These are phyloP conservation scores for Phoma herbarum DNA, from an alignment of 2,329 filamentous ascomycete species.

Conservation along the genomic window DNA sequence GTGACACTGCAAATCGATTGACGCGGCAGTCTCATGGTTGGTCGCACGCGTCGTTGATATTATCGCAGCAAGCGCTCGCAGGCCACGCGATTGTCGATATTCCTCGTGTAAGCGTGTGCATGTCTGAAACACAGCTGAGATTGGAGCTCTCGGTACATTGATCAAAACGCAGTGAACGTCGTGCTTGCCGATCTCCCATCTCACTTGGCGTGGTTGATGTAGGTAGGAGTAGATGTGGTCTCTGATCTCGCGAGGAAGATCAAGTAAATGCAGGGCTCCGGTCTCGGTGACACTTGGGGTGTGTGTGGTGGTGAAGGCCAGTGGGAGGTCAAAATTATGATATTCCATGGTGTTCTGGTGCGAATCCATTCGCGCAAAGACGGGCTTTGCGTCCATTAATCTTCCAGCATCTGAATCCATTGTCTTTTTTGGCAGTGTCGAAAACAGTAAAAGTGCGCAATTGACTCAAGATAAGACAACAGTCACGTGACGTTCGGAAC, in stretches of 20 bases:
- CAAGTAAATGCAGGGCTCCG: conserved; percentile 3
- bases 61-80: conserved; percentile 7
- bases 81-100: conserved; percentile 9
- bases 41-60: conserved; percentile 17
- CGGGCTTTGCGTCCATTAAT: not conserved
- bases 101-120: conserved; percentile 17
- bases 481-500: conserved; percentile 15
- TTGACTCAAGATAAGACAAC: conserved; percentile 15
- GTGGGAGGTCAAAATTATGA: not conserved
- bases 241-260: conserved; percentile 21
- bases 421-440: not conserved
- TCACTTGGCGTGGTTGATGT: conserved; percentile 1
- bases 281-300: not conserved
- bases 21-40: conserved; percentile 12
- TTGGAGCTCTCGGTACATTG: conserved; percentile 9
- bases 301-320: not conserved
- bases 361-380: conserved; percentile 18
- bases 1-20: conserved; percentile 17
- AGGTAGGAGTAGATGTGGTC: conserved; percentile 22
- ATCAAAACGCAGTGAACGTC: conserved; percentile 14
- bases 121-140: conserved; percentile 12
- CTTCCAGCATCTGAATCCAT: conserved; percentile 1
- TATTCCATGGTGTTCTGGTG: conserved; percentile 5
- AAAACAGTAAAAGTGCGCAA: conserved; percentile 8
- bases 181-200: conserved; percentile 17